phyloP scores from a whole-genome alignment of 768 basidiomycete genomes.

The Collybia nuda region DNA sequence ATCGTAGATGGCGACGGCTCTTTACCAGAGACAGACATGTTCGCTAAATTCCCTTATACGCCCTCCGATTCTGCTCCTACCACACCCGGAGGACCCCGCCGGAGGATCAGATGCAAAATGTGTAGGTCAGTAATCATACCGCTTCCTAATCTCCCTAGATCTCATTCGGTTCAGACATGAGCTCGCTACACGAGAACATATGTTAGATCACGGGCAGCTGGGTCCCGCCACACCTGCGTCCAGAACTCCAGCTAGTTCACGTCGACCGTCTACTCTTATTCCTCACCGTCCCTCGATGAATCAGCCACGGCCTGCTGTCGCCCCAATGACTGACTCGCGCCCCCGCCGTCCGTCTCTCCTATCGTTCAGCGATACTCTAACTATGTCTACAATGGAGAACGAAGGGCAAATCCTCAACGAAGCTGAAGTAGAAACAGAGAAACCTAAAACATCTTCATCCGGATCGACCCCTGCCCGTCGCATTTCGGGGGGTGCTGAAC shows the following conservation, averaged over 20 bases:
- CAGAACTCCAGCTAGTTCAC: conserved; percentile 38
- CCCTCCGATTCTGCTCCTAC: conserved; percentile 60
- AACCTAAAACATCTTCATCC: neutral
- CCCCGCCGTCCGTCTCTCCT: conserved; percentile 32
- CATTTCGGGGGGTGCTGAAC: conserved; percentile 10
- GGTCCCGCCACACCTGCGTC: conserved; percentile 63
- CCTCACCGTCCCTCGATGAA: conserved; percentile 21
- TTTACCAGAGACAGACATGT: conserved; percentile 64
- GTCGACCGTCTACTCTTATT: conserved; percentile 18
- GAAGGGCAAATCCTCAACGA: conserved; percentile 16
- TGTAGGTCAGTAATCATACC: conserved; percentile 56
- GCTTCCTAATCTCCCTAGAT: neutral
- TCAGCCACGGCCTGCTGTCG: conserved; percentile 21
- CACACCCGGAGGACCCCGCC: conserved; percentile 51
- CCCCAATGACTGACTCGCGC: conserved; percentile 16
- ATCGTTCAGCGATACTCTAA: conserved; percentile 30
- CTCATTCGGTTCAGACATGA: conserved; percentile 53
- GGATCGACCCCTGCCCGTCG: conserved; percentile 10
- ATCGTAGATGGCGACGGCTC: conserved; percentile 73
- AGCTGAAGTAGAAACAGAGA: neutral
- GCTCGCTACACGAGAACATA: conserved; percentile 87
- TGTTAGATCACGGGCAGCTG: conserved; percentile 86
- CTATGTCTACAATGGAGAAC: conserved; percentile 38
- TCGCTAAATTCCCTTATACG: conserved; percentile 70
- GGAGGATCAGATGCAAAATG: conserved; percentile 88